phyloP scores from a whole-genome alignment of 441 rosid species.

The Jatropha multifida region DNA sequence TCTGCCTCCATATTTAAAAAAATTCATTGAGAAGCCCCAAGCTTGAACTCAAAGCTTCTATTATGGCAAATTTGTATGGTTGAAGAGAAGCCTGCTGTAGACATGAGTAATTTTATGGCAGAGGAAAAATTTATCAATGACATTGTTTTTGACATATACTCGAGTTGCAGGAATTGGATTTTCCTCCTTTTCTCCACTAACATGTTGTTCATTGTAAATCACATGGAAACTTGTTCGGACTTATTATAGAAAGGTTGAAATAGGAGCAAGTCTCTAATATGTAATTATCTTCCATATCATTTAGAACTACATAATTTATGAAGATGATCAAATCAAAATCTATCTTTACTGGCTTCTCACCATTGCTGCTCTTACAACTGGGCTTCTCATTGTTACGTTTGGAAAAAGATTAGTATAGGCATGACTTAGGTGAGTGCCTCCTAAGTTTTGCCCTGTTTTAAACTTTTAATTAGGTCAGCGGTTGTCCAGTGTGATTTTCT shows the following conservation, averaged over 20 bases:
- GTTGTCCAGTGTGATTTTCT: neutral
- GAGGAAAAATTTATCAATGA: neutral
- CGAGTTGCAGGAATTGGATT: neutral
- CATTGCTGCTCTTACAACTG: neutral
- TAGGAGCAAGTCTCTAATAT: neutral
- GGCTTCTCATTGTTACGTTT: neutral
- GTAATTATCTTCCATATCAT: neutral
- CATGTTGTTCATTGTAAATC: neutral
- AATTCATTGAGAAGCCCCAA: neutral
- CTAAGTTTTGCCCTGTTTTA: neutral
- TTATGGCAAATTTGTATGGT: neutral
- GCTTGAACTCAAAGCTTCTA: neutral
- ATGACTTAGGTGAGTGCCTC: neutral
- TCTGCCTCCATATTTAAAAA: neutral
- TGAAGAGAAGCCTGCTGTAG: neutral
- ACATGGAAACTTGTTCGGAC: neutral
- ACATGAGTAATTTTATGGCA: neutral
- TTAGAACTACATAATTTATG: neutral
- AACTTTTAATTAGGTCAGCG: neutral
- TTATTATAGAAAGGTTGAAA: neutral
- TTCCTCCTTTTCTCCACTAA: too few relatives aligned
- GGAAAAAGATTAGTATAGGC: neutral
- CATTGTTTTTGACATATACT: neutral
- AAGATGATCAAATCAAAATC: neutral
- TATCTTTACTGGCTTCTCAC: neutral